Evolutionary conservation across 768 basidiomycete species (phyloP).

Genomic region (Macrolepiota dolichaula): DNA sequence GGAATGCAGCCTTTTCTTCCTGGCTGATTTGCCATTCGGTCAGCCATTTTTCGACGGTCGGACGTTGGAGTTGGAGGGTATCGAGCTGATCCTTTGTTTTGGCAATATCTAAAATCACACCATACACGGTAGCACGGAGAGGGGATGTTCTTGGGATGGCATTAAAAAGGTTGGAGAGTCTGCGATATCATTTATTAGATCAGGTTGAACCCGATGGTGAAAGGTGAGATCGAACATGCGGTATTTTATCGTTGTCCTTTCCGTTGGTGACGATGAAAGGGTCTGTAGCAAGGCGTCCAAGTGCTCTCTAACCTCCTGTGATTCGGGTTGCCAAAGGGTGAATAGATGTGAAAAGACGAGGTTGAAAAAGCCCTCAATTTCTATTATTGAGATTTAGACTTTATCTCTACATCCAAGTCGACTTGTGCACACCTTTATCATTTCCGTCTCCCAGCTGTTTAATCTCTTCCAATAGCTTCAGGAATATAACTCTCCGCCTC

Average conservation of each 20-base stretch:
- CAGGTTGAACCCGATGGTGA: conserved; percentile 6
- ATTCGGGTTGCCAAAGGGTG: conserved; percentile 50
- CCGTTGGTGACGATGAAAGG: conserved; percentile 52
- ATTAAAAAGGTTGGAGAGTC: conserved; percentile 83
- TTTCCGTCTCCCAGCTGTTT: conserved; percentile 72
- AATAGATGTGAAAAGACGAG: conserved; percentile 73
- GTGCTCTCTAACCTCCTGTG: conserved; percentile 52
- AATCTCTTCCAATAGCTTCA: conserved; percentile 56
- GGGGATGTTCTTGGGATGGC: conserved; percentile 63
- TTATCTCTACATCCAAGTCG: conserved; percentile 2
- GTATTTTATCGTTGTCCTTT: conserved; percentile 62
- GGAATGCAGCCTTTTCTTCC: conserved; percentile 62
- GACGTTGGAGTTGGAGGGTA: conserved; percentile 53
- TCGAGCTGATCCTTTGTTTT: conserved; percentile 59
- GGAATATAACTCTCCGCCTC: conserved; percentile 52
- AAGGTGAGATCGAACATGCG: conserved; percentile 54
- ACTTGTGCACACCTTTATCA: conserved; percentile 58
- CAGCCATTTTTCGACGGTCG: conserved; percentile 73
- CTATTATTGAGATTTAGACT: conserved; percentile 16
- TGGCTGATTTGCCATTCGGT: conserved; percentile 68
- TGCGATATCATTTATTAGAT: conserved; percentile 24
- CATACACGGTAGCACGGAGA: conserved; percentile 61
- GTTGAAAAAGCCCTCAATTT: conserved; percentile 89
- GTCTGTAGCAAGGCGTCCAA: conserved; percentile 47
- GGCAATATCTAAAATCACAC: conserved; percentile 57